Base-by-base conservation (phyloP, 2,329 filamentous ascomycete genomes). In the Trichoderma sp. region DNA sequence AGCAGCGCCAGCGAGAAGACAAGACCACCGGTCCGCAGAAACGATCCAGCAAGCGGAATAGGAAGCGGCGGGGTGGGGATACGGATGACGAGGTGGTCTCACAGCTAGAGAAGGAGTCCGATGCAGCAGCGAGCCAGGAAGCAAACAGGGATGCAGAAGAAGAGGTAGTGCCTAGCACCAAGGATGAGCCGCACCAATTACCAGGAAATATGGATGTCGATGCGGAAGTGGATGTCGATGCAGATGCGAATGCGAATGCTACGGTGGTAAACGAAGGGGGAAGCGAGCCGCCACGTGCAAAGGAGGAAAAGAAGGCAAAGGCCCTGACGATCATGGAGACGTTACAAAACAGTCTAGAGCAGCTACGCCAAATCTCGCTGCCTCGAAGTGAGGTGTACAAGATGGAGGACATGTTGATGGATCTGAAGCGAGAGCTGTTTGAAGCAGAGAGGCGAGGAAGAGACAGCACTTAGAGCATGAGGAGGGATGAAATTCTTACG, bases 401-500 rank as follows among this genome's bases (percentile, higher is more conserved):
- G 81, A 88, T 97, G 78, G 94, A 97, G 80, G 93, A 95, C 81
- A 85, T 94, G 79, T 87, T 97, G 81, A 94, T 95, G 86, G 93
- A 96, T 82, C 90, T 96, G 78, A 92, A 93, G 82, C 88, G 90
- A 77, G 91, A 93, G 82, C 88, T 95, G 69, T 93, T 93, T 82
- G 90, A 92, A 74, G 94, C 94, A 18, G 91, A 91, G 79, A 86
- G 86, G 79, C 88, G 93, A 77, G 88, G 89, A 50, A 83, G 88
- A 76, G 77, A 73, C 12, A 59, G 38, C 38, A 75, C 64, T 38
- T 29, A 73, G 72, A 59, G 3, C 41, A 56, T 35, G 27, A 62
- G 31, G 27, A 65, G 31, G 63, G 85, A 64, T 80, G 83, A 73
- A 59, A 76, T 53, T 62, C 73, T 77, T 71, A 75, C 71, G 66